Evolutionary conservation across 176 grass and related monocot species (phyloP).

Genomic region (Bothriochloa decipiens): DNA sequence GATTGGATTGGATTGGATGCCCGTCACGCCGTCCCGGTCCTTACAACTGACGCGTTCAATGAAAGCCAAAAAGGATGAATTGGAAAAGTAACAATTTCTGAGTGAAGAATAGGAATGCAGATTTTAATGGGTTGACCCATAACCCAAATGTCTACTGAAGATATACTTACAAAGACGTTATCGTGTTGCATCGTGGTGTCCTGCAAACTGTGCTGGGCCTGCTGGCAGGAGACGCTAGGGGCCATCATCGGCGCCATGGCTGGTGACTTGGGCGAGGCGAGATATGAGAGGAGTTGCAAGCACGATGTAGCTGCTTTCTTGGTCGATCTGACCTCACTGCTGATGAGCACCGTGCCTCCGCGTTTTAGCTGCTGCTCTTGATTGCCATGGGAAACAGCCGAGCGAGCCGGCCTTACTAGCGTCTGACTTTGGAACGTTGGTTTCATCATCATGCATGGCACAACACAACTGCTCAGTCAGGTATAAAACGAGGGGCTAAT

Average conservation of each 20-base stretch:
- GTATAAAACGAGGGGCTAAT: background rate
- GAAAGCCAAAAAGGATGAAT: background rate
- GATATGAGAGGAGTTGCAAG: background rate
- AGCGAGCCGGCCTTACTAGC: background rate
- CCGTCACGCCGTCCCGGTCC: background rate
- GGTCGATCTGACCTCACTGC: background rate
- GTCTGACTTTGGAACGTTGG: background rate
- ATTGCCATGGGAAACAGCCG: background rate
- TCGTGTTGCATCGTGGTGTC: background rate
- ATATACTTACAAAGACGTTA: background rate
- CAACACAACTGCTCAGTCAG: background rate
- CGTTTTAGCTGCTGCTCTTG: background rate
- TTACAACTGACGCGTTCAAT: background rate
- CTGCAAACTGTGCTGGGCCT: no score
- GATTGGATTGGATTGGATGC: background rate
- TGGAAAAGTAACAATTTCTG: background rate
- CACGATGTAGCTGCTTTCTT: background rate
- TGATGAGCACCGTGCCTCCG: background rate
- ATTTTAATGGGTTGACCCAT: no score
- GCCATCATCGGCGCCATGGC: background rate
- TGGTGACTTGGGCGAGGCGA: no score
- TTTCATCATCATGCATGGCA: background rate
- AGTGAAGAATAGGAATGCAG: no score
- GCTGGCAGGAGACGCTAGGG: background rate
- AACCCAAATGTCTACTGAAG: no score